phyloP scores from a whole-genome alignment of 805 yeast species.

The Cyberlindnera amylophila region DNA sequence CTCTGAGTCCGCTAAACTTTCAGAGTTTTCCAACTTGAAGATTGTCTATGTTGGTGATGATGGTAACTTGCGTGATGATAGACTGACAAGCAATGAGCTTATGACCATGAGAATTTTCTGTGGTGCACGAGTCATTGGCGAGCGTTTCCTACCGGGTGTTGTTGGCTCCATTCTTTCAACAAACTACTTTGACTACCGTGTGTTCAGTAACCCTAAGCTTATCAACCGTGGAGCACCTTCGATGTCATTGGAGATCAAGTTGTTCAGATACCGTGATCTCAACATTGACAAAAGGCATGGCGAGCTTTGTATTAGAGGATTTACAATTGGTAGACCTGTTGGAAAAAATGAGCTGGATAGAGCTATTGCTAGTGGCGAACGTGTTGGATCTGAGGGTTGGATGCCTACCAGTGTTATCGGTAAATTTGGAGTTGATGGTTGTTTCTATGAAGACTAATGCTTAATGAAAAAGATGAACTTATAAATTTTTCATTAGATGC shows the following conservation, averaged over 20 bases:
- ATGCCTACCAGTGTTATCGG: conserved; percentile 51
- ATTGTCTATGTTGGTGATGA: conserved; percentile 19
- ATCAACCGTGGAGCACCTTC: conserved; percentile 53
- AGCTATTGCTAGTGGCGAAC: conserved; percentile 31
- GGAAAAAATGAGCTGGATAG: conserved; percentile 28
- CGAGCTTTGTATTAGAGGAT: conserved; percentile 56
- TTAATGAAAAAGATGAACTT: neutral
- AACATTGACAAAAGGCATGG: conserved; percentile 43
- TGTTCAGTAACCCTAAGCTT: conserved; percentile 34
- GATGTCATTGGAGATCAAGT: conserved; percentile 57
- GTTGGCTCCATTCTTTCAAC: conserved; percentile 59
- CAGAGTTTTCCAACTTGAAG: conserved; percentile 30
- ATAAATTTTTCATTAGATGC: neutral
- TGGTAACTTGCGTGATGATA: neutral
- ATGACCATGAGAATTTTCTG: conserved; percentile 43
- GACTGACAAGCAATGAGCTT: conserved; percentile 26
- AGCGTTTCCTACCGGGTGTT: conserved; percentile 40
- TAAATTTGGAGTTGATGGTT: conserved; percentile 67
- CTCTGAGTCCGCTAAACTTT: conserved; percentile 27
- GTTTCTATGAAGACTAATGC: conserved; percentile 47
- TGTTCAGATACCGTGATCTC: conserved; percentile 33
- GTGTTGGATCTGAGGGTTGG: conserved; percentile 46
- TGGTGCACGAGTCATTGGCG: conserved; percentile 50
- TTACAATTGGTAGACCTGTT: conserved; percentile 54
- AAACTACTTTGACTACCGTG: conserved; percentile 60